phyloP scores from a whole-genome alignment of 352 stramenopile genomes.

The Pythium biforme region DNA sequence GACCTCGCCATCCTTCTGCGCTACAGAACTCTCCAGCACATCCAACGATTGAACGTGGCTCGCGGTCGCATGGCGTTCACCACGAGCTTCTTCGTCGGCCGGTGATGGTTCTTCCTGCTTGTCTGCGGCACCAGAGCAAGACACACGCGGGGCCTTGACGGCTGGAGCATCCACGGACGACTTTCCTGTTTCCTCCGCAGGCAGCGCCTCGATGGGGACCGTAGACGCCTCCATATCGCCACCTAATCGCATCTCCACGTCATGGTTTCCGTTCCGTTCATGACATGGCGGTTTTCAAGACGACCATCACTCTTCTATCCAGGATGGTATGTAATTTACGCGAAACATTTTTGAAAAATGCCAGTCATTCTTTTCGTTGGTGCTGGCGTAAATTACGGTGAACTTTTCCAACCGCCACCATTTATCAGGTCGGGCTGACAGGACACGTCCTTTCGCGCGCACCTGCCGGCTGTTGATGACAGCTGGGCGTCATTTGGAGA shows the following conservation, averaged over 20 bases:
- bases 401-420: not conserved
- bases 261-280: not conserved
- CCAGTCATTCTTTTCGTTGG: not conserved
- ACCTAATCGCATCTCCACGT: not conserved
- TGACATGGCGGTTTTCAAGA: not conserved
- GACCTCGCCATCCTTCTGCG: not conserved
- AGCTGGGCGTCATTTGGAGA: not conserved
- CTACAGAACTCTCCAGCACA: too few relatives aligned
- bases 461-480: not conserved
- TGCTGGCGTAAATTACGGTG: not conserved
- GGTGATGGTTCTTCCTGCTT: too few relatives aligned
- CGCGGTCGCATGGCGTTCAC: too few relatives aligned
- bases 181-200: not conserved
- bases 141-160: too few relatives aligned
- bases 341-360: not conserved
- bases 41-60: not conserved
- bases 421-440: not conserved
- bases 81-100: too few relatives aligned
- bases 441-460: conserved; percentile 2
- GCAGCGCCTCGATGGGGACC: not conserved
- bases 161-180: too few relatives aligned
- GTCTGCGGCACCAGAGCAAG: too few relatives aligned
- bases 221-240: not conserved
- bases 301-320: not conserved
- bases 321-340: not conserved